These are phyloP conservation scores for Centaurea solstitialis DNA, from an alignment of 129 eudicot species.

Conservation along the genomic window DNA sequence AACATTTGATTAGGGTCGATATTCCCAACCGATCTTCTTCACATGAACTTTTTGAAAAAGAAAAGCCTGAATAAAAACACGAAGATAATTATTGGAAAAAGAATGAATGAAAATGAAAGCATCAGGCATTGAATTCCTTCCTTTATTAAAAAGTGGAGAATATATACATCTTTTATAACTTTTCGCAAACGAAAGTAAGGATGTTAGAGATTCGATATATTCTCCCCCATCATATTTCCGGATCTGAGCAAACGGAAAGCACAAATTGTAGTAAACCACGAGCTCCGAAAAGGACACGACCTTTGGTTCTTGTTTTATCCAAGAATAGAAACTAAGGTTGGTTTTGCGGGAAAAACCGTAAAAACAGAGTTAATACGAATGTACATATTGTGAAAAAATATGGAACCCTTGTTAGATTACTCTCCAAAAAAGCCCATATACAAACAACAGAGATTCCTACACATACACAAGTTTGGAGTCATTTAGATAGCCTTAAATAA, in stretches of 20 bases:
- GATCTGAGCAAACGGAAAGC: background rate
- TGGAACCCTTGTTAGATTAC: background rate
- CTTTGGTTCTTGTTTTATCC: background rate
- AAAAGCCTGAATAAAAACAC: conserved; percentile 5
- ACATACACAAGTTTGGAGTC: background rate
- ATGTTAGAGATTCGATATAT: conserved; percentile 29
- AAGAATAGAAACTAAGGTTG: background rate
- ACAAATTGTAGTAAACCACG: background rate
- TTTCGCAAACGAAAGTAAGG: conserved; percentile 24
- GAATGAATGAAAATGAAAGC: conserved; percentile 34
- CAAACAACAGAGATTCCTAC: background rate
- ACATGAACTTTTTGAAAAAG: background rate
- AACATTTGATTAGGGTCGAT: background rate
- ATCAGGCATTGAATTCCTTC: conserved; percentile 41
- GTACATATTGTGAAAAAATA: background rate
- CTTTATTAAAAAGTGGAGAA: conserved; percentile 47
- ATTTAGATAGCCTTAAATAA: background rate
- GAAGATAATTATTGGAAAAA: conserved; percentile 16
- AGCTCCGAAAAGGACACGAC: background rate
- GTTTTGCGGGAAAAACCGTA: background rate
- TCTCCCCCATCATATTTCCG: conserved; percentile 2
- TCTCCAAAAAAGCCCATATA: background rate
- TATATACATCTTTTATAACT: conserved; percentile 36
- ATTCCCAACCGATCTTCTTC: conserved; percentile 17
- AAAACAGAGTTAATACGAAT: background rate